phyloP scores from a whole-genome alignment of 1,284 basidiomycete species.

The Melampsora larici-populina region DNA sequence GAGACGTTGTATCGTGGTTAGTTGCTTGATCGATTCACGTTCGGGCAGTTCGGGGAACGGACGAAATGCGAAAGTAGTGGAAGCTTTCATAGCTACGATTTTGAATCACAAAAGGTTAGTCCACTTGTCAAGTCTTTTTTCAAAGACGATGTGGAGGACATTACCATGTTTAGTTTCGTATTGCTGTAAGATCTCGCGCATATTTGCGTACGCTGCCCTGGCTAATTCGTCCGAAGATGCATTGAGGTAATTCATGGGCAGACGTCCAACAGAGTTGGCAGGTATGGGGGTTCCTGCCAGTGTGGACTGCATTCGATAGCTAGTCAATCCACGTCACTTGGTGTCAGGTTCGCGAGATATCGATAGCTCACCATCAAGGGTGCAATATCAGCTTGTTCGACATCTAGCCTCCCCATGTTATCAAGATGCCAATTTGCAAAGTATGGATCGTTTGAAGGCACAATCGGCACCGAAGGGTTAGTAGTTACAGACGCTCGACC shows the following conservation, averaged over 20 bases:
- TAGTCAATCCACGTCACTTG: not conserved
- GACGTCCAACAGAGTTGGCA: slow-evolving; percentile 54
- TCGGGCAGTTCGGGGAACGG: slow-evolving; percentile 59
- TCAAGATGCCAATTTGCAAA: slow-evolving; percentile 64
- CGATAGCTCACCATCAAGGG: slow-evolving; percentile 63
- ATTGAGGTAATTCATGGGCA: slow-evolving; percentile 53
- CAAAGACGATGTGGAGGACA: not conserved
- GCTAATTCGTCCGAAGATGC: slow-evolving; percentile 57
- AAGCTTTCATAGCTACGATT: slow-evolving; percentile 62
- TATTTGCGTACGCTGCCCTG: slow-evolving; percentile 66
- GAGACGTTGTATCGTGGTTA: slow-evolving; percentile 53
- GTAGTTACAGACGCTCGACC: slow-evolving; percentile 1
- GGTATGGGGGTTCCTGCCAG: slow-evolving; percentile 48
- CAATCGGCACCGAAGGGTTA: not conserved
- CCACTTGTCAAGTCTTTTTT: slow-evolving; percentile 6
- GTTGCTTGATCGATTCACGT: slow-evolving; percentile 54
- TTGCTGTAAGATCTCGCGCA: slow-evolving; percentile 73
- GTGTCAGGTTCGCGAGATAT: not conserved
- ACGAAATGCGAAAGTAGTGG: slow-evolving; percentile 63
- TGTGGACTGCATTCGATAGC: slow-evolving; percentile 46
- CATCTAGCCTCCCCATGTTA: slow-evolving; percentile 65
- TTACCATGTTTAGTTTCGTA: slow-evolving; percentile 73
- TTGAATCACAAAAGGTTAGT: not conserved
- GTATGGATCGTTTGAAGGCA: slow-evolving; percentile 61
- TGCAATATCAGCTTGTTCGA: slow-evolving; percentile 80